Conservation (phyloP, 148 eudicot species). For the Pharnaceum exiguum region DNA sequence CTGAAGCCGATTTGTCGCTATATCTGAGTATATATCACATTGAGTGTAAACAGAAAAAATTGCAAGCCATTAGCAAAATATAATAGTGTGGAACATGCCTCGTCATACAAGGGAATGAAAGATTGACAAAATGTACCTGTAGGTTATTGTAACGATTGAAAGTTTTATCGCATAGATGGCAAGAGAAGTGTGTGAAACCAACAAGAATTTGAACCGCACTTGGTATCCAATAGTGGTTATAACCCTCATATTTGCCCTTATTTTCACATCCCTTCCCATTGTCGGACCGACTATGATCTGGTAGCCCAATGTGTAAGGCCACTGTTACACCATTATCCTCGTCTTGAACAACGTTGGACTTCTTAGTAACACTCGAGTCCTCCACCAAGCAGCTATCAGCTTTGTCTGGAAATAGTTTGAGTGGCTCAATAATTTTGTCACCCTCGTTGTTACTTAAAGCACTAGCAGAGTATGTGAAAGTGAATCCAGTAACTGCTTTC, state of each 20-base stretch:
- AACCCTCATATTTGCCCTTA: not conserved
- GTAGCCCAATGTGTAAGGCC: constrained; percentile 61
- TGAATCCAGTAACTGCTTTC: constrained; percentile 2
- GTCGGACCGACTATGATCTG: constrained; percentile 15
- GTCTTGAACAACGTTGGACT: not conserved
- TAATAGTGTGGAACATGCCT: no score
- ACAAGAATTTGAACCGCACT: constrained; percentile 58
- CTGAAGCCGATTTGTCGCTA: no score
- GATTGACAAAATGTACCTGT: constrained; percentile 41
- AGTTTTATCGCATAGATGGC: constrained; percentile 71
- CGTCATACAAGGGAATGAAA: not conserved
- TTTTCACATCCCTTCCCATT: constrained; percentile 1
- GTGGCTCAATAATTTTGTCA: constrained; percentile 11
- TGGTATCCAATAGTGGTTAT: constrained; percentile 61
- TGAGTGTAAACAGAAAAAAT: no score
- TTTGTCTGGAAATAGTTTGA: constrained; percentile 35
- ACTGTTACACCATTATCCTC: constrained; percentile 37
- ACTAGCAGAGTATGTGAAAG: constrained; percentile 5
- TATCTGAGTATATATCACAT: no score
- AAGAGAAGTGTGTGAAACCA: constrained; percentile 77
- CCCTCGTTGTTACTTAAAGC: not conserved
- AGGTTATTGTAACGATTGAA: constrained; percentile 86
- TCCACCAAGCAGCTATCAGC: constrained; percentile 17
- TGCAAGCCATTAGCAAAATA: no score
- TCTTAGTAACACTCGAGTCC: not conserved